Percentiles rank a stretch among this genome's conserved stretches.
These are phyloP conservation scores for Extremus antarcticus DNA, from an alignment of 495 filamentous ascomycete species.

Conservation along the genomic window DNA sequence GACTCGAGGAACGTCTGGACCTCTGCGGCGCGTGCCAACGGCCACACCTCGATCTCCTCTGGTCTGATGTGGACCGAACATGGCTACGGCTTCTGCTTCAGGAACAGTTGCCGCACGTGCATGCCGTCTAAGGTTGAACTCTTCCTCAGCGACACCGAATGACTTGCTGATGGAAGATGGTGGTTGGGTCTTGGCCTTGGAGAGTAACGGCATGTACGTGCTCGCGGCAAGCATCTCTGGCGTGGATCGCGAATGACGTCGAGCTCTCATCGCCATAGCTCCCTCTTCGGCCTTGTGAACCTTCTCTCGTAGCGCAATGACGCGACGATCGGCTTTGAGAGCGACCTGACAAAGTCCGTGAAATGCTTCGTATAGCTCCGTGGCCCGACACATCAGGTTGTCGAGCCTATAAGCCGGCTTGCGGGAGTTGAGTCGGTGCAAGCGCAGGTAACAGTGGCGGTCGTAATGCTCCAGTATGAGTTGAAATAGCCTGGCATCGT, in stretches of 20 bases:
- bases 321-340: not conserved
- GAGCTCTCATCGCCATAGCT: not conserved
- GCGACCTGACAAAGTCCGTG: not conserved
- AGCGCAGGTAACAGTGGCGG: not conserved
- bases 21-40: not conserved
- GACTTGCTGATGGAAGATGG: constrained; percentile 4
- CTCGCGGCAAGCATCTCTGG: not conserved
- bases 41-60: too few species aligned
- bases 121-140: constrained; percentile 5
- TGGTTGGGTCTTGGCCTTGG: not conserved
- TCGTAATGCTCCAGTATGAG: constrained; percentile 4
- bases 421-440: not conserved
- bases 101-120: constrained; percentile 5
- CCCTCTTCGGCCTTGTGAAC: not conserved
- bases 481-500: constrained; percentile 7
- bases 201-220: not conserved
- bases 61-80: not conserved
- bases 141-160: constrained; percentile 11
- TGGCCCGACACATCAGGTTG: constrained; percentile 1
- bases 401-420: not conserved
- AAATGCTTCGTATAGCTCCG: not conserved
- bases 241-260: not conserved
- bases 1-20: constrained; percentile 11
- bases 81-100: constrained; percentile 2
- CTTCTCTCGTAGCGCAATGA: not conserved